These are phyloP conservation scores for Sanghuangporus baumii DNA, from an alignment of 1,284 basidiomycete genomes.

Conservation along the genomic window DNA sequence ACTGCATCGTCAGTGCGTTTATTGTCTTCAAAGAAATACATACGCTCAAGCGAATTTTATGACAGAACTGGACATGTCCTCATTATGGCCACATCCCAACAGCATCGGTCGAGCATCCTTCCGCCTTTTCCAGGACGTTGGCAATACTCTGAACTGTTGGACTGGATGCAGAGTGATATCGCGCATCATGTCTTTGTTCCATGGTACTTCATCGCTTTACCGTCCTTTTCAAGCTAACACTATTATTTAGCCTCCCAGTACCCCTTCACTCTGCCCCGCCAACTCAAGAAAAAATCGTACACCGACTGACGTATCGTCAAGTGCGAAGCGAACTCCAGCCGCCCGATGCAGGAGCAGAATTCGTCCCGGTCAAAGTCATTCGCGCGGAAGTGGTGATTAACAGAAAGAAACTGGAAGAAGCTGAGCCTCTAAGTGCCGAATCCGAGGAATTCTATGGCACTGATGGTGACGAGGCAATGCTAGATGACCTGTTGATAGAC, in stretches of 20 bases:
- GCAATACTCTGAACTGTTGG: constrained; percentile 37
- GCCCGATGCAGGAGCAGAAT: neutral
- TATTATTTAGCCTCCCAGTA: constrained; percentile 35
- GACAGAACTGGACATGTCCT: constrained; percentile 54
- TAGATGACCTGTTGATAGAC: constrained; percentile 4
- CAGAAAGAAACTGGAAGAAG: neutral
- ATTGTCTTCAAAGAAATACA: neutral
- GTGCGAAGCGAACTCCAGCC: neutral
- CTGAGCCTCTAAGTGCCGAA: neutral
- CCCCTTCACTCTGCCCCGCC: constrained; percentile 33
- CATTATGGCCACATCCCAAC: constrained; percentile 33
- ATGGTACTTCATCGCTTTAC: constrained; percentile 36
- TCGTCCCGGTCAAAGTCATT: constrained; percentile 22
- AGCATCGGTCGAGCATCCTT: constrained; percentile 33
- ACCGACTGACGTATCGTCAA: constrained; percentile 53
- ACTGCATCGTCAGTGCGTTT: constrained; percentile 42
- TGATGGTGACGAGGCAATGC: neutral
- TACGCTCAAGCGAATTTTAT: neutral
- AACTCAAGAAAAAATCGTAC: constrained; percentile 36
- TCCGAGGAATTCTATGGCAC: neutral
- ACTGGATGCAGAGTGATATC: constrained; percentile 39
- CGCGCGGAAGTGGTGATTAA: constrained; percentile 34
- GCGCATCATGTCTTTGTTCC: constrained; percentile 43
- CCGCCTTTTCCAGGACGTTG: constrained; percentile 48
- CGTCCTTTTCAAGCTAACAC: neutral